These are phyloP conservation scores for Herpotrichia juniperi DNA, from an alignment of 2,329 filamentous ascomycete genomes.

Conservation along the genomic window DNA sequence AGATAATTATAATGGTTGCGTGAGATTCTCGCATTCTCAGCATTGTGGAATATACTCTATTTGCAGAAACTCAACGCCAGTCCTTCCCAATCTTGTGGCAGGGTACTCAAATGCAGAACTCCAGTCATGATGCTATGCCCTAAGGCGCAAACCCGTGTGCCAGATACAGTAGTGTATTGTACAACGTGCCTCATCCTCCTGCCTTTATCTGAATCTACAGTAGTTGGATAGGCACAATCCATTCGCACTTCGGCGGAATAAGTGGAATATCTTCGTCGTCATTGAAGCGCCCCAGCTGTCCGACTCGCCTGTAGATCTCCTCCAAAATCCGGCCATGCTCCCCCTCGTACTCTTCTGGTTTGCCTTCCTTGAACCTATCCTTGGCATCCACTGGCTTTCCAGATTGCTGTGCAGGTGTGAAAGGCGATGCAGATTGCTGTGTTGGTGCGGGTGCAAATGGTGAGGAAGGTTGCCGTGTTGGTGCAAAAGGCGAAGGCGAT, in stretches of 20 bases:
- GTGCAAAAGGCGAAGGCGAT: background rate
- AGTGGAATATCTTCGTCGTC: slow-evolving; percentile 75
- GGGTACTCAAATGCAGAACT: too few relatives aligned
- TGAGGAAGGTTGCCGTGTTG: too few relatives aligned
- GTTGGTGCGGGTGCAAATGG: slow-evolving; percentile 6
- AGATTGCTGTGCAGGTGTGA: background rate
- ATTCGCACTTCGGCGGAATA: slow-evolving; percentile 78
- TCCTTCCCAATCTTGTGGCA: too few relatives aligned
- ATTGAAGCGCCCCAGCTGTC: slow-evolving; percentile 70
- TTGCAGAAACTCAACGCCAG: too few relatives aligned
- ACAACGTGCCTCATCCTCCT: background rate
- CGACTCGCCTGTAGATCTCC: slow-evolving; percentile 68
- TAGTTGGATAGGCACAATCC: slow-evolving; percentile 51
- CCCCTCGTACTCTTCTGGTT: slow-evolving; percentile 63
- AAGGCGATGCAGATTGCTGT: slow-evolving; percentile 63
- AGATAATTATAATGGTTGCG: too few relatives aligned
- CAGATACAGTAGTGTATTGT: too few relatives aligned
- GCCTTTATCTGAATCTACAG: background rate
- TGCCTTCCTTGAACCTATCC: slow-evolving; percentile 64
- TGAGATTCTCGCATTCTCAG: too few relatives aligned
- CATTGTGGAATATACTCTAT: too few relatives aligned
- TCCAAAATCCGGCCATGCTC: slow-evolving; percentile 59
- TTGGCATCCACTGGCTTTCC: slow-evolving; percentile 34
- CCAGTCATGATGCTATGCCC: too few relatives aligned
- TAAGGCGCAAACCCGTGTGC: too few relatives aligned